Evolutionary conservation across 2,329 filamentous ascomycete genomes (phyloP), one percentile per base, ranked within the genome.

Genomic region (Gnomoniopsis smithogilvyi): DNA sequence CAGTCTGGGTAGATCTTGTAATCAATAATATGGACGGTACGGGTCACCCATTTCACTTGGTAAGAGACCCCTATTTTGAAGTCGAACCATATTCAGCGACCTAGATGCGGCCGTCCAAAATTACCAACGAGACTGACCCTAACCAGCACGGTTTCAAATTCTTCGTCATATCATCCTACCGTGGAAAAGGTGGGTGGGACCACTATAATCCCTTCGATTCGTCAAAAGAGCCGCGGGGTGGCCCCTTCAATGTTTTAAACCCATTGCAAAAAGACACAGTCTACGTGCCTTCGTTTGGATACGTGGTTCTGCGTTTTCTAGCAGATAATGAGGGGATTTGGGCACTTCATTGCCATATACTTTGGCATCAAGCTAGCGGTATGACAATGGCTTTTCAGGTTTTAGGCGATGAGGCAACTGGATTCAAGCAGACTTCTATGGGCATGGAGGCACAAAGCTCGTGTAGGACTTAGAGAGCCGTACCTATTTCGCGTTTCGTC

Each of bases 21-120:
- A 64, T 68, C 51, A 68, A 68, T 60, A 68, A 68, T 47, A 51
- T 68, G n/a, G 67, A 67, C 36, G 64, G 61, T 3, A 61, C 64
- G 17, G 65, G 64, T 4, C 67, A 68, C 38, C 63, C 67, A 0
- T 68, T 68, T 48, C 66, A 67, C 45, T 48, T 68, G 17, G 65
- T 66, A 61, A 12, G 62, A 7, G 26, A 4, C 26, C 4, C 4
- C 8, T 30, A 30, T 30, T 8, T n/a, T n/a, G n/a, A n/a, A n/a
- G n/a, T n/a, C n/a, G n/a, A 30, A 30, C 26, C 26, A 4, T 30
- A 4, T 4, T 30, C 26, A 30, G 26, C 26, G 8, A 30, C 26
- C 26, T 30, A 30, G 26, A 30, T 30, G 4, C 26, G 26, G 8
- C 8, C 4, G 26, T 4, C 8, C 26, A 30, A 30, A 30, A 30